Conservation (phyloP, 768 basidiomycete genomes). For the Collybiopsis confluens region DNA sequence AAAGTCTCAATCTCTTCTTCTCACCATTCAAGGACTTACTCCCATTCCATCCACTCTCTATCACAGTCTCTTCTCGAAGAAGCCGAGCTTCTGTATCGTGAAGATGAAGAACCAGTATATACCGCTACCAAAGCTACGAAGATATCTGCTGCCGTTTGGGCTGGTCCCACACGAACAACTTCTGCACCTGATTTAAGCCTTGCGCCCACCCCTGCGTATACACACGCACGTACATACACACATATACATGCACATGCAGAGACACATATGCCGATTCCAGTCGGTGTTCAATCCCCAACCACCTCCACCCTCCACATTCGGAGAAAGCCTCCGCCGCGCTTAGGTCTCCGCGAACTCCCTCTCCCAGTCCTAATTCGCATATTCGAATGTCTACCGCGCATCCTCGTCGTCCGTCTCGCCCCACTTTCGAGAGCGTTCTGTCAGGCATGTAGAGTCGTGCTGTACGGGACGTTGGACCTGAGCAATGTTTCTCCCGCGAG, state of each 20-base stretch:
- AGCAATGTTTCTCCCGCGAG: slow-evolving; percentile 23
- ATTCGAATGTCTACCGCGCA: slow-evolving; percentile 30
- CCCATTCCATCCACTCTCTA: not conserved
- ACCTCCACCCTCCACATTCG: not conserved
- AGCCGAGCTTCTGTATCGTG: too few species aligned
- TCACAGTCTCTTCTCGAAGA: slow-evolving; percentile 4
- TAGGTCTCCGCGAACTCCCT: slow-evolving; percentile 20
- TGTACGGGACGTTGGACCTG: slow-evolving; percentile 33
- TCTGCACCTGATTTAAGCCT: not conserved
- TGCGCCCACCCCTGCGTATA: not conserved
- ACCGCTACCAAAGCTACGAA: not conserved
- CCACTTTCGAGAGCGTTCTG: slow-evolving; percentile 29
- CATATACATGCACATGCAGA: too few species aligned
- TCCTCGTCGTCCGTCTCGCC: slow-evolving; percentile 24
- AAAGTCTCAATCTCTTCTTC: not conserved
- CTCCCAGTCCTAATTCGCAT: slow-evolving; percentile 28
- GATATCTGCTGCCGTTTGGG: not conserved
- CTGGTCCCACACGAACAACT: not conserved
- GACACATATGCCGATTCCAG: too few species aligned
- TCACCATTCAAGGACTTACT: not conserved
- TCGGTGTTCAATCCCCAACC: too few species aligned
- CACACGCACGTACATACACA: too few species aligned
- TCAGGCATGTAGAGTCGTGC: slow-evolving; percentile 23
- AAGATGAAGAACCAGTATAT: not conserved
- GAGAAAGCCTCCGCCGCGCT: slow-evolving; percentile 6